Percentiles rank a stretch among this genome's conserved stretches.
Evolutionary conservation across 1,139 yeast genomes (phyloP).

Genomic region (Suhomyces bokatorum): DNA sequence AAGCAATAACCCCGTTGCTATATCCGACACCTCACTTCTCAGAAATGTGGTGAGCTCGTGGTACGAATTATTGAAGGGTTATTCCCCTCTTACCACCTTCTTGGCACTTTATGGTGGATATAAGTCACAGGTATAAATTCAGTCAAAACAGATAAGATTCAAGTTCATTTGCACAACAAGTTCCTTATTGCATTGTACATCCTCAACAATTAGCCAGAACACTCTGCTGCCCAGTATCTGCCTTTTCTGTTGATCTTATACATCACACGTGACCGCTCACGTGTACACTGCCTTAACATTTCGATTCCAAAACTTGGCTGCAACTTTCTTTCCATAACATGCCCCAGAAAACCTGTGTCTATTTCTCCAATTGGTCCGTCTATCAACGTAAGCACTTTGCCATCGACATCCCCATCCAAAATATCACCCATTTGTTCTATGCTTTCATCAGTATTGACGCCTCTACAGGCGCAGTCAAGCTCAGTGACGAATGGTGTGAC

Average conservation of each 20-base stretch:
- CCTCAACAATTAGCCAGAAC: too few species aligned
- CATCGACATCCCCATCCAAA: slow-evolving; percentile 57
- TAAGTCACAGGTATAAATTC: too few species aligned
- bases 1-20: too few species aligned
- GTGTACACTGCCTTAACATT: background rate
- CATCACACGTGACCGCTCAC: background rate
- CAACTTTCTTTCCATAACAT: background rate
- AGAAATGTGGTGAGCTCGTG: background rate
- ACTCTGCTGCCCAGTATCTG: too few species aligned
- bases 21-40: too few species aligned
- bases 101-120: background rate
- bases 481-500: slow-evolving; percentile 73
- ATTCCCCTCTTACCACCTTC: background rate
- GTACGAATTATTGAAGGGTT: background rate
- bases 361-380: slow-evolving; percentile 68
- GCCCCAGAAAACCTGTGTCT: slow-evolving; percentile 29
- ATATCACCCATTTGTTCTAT: slow-evolving; percentile 69
- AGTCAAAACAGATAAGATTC: too few species aligned
- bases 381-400: slow-evolving; percentile 66
- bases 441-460: slow-evolving; percentile 69
- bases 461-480: slow-evolving; percentile 51
- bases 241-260: background rate
- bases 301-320: background rate
- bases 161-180: too few species aligned
- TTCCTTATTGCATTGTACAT: too few species aligned